A percentile compares a stretch with the other conserved stretches of the same genome.
These are phyloP conservation scores for Aspergillus awamori DNA, from an alignment of 2,329 filamentous ascomycete genomes.

Conservation along the genomic window DNA sequence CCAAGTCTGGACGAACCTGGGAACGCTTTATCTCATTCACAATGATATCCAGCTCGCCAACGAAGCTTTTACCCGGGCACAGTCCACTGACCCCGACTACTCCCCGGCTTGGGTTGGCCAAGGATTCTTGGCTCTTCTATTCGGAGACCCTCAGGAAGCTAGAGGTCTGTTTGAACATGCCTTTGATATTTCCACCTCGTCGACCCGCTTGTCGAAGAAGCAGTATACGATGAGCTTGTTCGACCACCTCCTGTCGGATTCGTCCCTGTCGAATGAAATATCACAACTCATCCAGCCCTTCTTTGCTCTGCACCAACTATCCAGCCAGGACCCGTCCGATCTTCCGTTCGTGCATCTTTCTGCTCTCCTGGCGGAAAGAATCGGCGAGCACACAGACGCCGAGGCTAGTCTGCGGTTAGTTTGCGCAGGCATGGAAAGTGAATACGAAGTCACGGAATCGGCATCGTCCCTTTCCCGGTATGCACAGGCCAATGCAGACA, in stretches of 20 bases:
- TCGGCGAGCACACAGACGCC: slow-evolving; percentile 67
- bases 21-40: slow-evolving; percentile 80
- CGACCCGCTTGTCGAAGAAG: slow-evolving; percentile 70
- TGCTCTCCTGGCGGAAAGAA: slow-evolving; percentile 79
- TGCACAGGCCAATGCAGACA: slow-evolving; percentile 80
- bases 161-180: slow-evolving; percentile 87
- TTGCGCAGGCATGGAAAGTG: slow-evolving; percentile 71
- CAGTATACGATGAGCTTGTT: slow-evolving; percentile 83
- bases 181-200: slow-evolving; percentile 85
- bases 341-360: slow-evolving; percentile 75
- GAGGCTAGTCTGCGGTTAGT: slow-evolving; percentile 66
- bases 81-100: slow-evolving; percentile 93
- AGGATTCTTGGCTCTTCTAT: slow-evolving; percentile 77
- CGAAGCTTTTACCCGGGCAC: slow-evolving; percentile 83
- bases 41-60: slow-evolving; percentile 86
- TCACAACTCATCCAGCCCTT: slow-evolving; percentile 75
- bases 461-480: slow-evolving; percentile 72
- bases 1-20: slow-evolving; percentile 87
- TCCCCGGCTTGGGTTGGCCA: slow-evolving; percentile 93
- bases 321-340: slow-evolving; percentile 69
- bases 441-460: slow-evolving; percentile 85
- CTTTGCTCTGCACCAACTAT: slow-evolving; percentile 83
- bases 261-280: slow-evolving; percentile 57
- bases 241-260: slow-evolving; percentile 70
- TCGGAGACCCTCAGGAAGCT: slow-evolving; percentile 75